Conservation (phyloP, 225 moss, liverwort and hornwort genomes). For the Sphagnum contortum region DNA sequence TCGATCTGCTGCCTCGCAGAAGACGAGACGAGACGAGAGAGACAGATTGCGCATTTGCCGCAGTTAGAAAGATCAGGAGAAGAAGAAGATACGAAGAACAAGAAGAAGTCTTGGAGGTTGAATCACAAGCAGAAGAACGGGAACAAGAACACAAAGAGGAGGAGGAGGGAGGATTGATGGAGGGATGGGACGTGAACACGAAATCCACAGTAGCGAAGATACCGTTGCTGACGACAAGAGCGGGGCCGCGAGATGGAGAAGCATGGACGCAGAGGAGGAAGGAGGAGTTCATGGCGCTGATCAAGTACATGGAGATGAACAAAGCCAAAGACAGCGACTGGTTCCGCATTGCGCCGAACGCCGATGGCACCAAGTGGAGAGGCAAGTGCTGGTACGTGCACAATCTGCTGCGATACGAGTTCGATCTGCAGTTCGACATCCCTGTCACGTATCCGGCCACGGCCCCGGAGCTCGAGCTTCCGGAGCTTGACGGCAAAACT, state of each 20-base stretch:
- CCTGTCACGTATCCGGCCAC: constrained; percentile 90
- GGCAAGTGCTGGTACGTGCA: constrained; percentile 98
- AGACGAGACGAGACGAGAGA: no score
- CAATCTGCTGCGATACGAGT: constrained; percentile 91
- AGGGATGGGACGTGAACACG: constrained; percentile 86
- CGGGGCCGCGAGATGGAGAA: constrained; percentile 81
- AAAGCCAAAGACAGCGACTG: constrained; percentile 85
- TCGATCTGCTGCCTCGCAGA: no score
- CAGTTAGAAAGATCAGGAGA: no score
- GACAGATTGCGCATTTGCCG: no score
- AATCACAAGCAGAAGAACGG: no score
- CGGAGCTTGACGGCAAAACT: constrained; percentile 90
- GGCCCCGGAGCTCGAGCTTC: constrained; percentile 87
- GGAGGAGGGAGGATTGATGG: constrained; percentile 27
- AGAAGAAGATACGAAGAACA: no score
- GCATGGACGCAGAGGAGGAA: constrained; percentile 86
- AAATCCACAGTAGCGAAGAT: constrained; percentile 85
- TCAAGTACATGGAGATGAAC: constrained; percentile 98
- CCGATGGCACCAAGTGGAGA: constrained; percentile 89
- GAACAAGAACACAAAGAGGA: no score
- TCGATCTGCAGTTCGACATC: constrained; percentile 92
- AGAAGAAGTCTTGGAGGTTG: no score
- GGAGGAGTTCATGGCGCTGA: constrained; percentile 79
- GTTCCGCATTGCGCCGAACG: constrained; percentile 69
- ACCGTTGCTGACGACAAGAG: constrained; percentile 71